phyloP scores from a whole-genome alignment of 805 yeast genomes.

The Hanseniaspora singularis region DNA sequence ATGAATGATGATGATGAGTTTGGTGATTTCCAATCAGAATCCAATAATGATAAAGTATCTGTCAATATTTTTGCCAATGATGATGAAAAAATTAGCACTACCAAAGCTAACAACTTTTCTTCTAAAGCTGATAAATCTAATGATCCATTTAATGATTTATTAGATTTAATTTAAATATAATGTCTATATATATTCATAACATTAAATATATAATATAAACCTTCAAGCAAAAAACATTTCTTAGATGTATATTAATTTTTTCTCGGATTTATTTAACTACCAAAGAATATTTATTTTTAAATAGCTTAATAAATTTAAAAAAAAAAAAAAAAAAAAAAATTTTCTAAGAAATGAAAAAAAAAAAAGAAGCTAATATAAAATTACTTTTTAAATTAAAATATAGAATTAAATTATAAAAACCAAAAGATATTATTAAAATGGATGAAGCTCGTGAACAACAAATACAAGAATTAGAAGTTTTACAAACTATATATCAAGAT shows the following conservation, averaged over 20 bases:
- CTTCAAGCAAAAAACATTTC: too few relatives aligned
- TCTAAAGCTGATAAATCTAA: not conserved
- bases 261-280: too few relatives aligned
- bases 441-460: conserved; percentile 53
- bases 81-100: not conserved
- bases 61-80: conserved; percentile 9
- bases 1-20: conserved; percentile 27
- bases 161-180: conserved; percentile 4
- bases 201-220: not conserved
- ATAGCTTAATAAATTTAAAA: too few relatives aligned
- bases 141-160: conserved; percentile 11
- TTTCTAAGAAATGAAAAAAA: too few relatives aligned
- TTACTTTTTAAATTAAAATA: too few relatives aligned
- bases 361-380: too few relatives aligned
- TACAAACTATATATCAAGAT: conserved; percentile 87
- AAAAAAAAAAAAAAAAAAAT: too few relatives aligned
- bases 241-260: too few relatives aligned
- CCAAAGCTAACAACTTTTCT: not conserved
- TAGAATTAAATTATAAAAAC: too few relatives aligned
- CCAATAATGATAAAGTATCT: not conserved
- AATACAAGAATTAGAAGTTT: conserved; percentile 75
- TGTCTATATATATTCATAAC: not conserved
- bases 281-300: too few relatives aligned
- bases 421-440: conserved; percentile 20
- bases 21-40: conserved; percentile 30